Conservation (phyloP, 2,329 filamentous ascomycete species). For the Drechslerella coelobrocha region DNA sequence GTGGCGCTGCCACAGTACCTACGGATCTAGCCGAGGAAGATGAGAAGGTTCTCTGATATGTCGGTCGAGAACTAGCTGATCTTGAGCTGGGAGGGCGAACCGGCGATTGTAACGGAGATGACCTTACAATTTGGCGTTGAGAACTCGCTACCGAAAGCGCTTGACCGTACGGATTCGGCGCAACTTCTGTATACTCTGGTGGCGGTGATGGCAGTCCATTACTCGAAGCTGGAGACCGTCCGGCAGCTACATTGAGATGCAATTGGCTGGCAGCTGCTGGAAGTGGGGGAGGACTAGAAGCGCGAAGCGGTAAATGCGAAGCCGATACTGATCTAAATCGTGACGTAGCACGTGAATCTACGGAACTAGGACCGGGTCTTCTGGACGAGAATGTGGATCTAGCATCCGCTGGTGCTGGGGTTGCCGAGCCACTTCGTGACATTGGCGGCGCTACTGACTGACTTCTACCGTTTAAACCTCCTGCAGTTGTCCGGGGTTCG, state of each 20-base stretch:
- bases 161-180: constrained; percentile 24
- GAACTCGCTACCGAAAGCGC: constrained; percentile 10
- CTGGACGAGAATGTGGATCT: neutral
- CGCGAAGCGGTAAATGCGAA: constrained; percentile 29
- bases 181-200: constrained; percentile 47
- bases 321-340: constrained; percentile 26
- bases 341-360: constrained; percentile 12
- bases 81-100: constrained; percentile 14
- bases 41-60: constrained; percentile 30
- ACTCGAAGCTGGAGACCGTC: constrained; percentile 6
- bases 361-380: constrained; percentile 2
- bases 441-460: constrained; percentile 33
- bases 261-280: constrained; percentile 13
- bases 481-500: constrained; percentile 11
- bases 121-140: constrained; percentile 27
- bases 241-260: constrained; percentile 14
- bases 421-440: constrained; percentile 25
- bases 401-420: neutral
- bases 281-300: constrained; percentile 26
- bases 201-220: constrained; percentile 39
- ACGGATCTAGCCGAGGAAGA: constrained; percentile 15
- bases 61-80: constrained; percentile 35
- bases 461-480: constrained; percentile 22
- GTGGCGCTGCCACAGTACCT: neutral
- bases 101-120: constrained; percentile 9